These are phyloP conservation scores for Cynara cardunculus DNA, from an alignment of 129 eudicot genomes.

Conservation along the genomic window DNA sequence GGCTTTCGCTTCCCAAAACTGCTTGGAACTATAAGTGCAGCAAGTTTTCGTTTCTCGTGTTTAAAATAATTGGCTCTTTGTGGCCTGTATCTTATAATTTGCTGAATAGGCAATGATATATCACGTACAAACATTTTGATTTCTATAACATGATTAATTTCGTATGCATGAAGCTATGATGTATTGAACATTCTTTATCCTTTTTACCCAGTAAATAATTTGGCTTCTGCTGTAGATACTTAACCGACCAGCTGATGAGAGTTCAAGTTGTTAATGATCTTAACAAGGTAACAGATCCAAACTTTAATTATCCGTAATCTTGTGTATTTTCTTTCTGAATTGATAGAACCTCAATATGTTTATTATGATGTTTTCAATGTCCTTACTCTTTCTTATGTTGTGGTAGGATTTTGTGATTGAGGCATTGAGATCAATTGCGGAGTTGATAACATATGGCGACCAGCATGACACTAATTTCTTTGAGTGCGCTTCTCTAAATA, in stretches of 20 bases:
- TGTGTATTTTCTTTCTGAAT: not conserved
- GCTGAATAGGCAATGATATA: not conserved
- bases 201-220: constrained; percentile 3
- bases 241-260: constrained; percentile 81
- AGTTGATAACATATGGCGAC: constrained; percentile 91
- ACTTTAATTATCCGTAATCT: not conserved
- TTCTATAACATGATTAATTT: not conserved
- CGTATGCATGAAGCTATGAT: not conserved
- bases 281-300: constrained; percentile 60
- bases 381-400: constrained; percentile 2
- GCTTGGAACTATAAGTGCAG: not conserved
- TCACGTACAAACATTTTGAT: not conserved
- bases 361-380: constrained; percentile 1
- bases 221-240: constrained; percentile 50
- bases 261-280: constrained; percentile 81
- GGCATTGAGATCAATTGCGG: constrained; percentile 94
- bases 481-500: constrained; percentile 49
- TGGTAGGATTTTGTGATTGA: constrained; percentile 86
- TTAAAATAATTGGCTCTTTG: not conserved
- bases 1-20: not conserved
- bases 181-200: constrained; percentile 4
- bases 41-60: not conserved
- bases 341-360: not conserved
- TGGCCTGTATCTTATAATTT: not conserved
- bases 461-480: constrained; percentile 88